Percentiles rank a stretch among this genome's conserved stretches.
Evolutionary conservation across 441 rosid species (phyloP).

Genomic region (Jatropha multifida): DNA sequence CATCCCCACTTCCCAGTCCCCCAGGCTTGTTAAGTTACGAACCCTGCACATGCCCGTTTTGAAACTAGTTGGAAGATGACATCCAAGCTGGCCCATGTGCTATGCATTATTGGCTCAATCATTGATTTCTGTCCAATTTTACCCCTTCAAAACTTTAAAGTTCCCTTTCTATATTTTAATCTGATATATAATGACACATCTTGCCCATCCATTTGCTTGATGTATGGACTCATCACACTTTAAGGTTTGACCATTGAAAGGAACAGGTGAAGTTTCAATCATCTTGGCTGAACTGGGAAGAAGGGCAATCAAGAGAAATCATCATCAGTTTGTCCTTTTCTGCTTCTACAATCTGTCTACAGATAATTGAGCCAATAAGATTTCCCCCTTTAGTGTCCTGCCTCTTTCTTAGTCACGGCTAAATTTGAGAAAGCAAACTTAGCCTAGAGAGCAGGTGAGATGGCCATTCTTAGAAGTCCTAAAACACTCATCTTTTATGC

Average conservation of each 20-base stretch:
- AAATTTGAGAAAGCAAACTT: constrained; percentile 8
- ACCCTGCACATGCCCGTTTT: constrained; percentile 7
- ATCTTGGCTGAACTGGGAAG: not conserved
- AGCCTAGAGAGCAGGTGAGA: constrained; percentile 17
- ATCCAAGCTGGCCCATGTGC: constrained; percentile 35
- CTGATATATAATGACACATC: not conserved
- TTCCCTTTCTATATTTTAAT: constrained; percentile 10
- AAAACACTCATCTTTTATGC: constrained; percentile 29
- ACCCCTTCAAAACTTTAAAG: not conserved
- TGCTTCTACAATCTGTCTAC: constrained; percentile 23
- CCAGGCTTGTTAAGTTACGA: not conserved
- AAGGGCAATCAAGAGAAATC: constrained; percentile 32
- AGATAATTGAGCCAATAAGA: constrained; percentile 23
- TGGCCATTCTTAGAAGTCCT: constrained; percentile 38
- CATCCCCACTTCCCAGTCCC: constrained; percentile 9
- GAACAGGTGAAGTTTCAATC: not conserved
- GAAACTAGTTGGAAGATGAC: not conserved
- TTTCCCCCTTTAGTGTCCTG: not conserved
- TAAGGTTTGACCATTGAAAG: constrained; percentile 2
- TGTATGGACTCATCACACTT: not conserved
- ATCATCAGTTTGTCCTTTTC: constrained; percentile 16
- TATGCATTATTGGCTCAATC: constrained; percentile 19
- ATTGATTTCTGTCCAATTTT: constrained; percentile 13
- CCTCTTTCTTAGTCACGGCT: not conserved
- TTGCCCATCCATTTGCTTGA: not conserved